Evolutionary conservation across 306 rosid genomes (phyloP).

Genomic region (Sesbania bispinosa): DNA sequence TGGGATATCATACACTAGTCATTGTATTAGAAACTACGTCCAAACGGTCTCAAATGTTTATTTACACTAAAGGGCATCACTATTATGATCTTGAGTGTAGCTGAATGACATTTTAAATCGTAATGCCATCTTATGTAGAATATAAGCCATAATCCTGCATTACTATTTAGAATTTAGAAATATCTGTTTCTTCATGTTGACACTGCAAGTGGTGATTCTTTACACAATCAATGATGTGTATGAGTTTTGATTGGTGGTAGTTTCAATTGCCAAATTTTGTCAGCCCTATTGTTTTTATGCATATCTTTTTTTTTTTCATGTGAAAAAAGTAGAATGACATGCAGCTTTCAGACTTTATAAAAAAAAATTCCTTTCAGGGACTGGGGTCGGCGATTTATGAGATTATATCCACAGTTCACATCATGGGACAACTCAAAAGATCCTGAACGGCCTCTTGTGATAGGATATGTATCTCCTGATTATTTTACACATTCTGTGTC

Average conservation of each 20-base stretch:
- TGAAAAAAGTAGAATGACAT: not conserved
- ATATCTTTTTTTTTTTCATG: not conserved
- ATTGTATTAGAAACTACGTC: no score
- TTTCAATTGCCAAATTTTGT: conserved; percentile 13
- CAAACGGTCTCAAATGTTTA: not conserved
- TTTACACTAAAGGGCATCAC: not conserved
- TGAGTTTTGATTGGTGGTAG: not conserved
- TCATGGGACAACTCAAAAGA: conserved; percentile 89
- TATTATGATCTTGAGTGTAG: not conserved
- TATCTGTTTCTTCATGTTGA: not conserved
- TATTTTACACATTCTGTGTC: conserved; percentile 98
- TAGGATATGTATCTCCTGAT: conserved; percentile 97
- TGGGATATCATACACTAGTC: not conserved
- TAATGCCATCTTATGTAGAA: not conserved
- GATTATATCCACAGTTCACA: conserved; percentile 65
- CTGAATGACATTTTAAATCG: not conserved
- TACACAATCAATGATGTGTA: not conserved
- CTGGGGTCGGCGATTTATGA: conserved; percentile 95
- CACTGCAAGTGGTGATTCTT: not conserved
- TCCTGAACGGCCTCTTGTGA: conserved; percentile 83
- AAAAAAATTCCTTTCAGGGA: conserved; percentile 58
- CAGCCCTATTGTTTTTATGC: not conserved
- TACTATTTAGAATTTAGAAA: not conserved
- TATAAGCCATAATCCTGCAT: not conserved
- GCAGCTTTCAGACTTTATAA: conserved; percentile 11